Evolutionary conservation across 495 filamentous ascomycete species (phyloP), one percentile per base, ranked within the genome.

Genomic region (Xylaria flabelliformis): DNA sequence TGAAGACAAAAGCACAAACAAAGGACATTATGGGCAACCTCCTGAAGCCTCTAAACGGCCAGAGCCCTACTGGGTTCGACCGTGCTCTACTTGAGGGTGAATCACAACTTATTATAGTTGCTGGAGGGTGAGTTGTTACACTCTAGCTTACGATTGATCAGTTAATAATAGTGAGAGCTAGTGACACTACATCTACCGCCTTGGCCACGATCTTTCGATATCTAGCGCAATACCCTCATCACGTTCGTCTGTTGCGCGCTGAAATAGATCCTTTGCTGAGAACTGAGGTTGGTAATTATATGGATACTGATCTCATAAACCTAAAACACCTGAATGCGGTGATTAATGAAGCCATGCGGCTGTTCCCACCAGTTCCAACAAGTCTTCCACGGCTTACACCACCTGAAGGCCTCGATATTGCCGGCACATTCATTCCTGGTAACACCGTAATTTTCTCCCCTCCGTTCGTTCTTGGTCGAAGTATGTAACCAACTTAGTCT

Each of bases 321-420:
- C 64, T 77, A 10, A 67, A 72, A 5, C 77, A 78, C 62, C 70
- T 81, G 3, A 74, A 77, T 53, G 81, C 74, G 17, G 70, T 75
- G 26, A 83, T 85, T n/a, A 80, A 88, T 67, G 86, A 89, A 73
- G 77, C 81, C 3, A 70, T 88, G 39, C 81, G 85, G 7, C 76
- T 87, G 29, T 79, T 81, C 71, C 84, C 85, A 2, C 78, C 84
- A 4, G 79, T 78, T 3, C 76, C 82, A 8, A 77, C 79, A 29
- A 79, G 74, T 13, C 32, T 68, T 21, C 74, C 80, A 12, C 81
- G 85, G 29, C 69, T 79, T 26, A 83, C 82, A 0, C 80, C 82
- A 0, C 56, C 78, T 0, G 77, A 83, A 44, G 84, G 84, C 0
- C 69, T 82, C 34, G 76, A 73, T 21, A 82, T 87, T 58, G 78